Conservation (phyloP, 352 stramenopile species). For the Globisporangium paroecandrum region DNA sequence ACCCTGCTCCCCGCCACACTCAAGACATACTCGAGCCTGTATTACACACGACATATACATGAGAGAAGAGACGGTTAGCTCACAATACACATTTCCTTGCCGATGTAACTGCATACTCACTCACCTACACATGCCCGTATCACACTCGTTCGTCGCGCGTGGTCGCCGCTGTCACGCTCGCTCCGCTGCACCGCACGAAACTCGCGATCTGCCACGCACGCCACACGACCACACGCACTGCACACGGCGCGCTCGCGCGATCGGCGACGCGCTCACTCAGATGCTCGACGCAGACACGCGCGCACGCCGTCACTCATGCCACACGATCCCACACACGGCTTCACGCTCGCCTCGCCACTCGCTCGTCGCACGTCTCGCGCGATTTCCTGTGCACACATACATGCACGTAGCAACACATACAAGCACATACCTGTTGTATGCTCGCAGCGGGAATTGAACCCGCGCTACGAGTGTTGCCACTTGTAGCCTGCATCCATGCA, state of each 20-base stretch:
- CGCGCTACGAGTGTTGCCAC: background rate
- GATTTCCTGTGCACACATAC: too few relatives aligned
- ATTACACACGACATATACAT: background rate
- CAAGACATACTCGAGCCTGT: conserved; percentile 2
- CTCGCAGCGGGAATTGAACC: background rate
- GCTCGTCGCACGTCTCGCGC: too few relatives aligned
- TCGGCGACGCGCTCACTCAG: too few relatives aligned
- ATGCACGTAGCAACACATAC: background rate
- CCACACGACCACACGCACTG: too few relatives aligned
- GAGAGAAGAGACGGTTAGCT: background rate
- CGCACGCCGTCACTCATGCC: too few relatives aligned
- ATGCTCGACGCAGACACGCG: too few relatives aligned
- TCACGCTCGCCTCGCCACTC: too few relatives aligned
- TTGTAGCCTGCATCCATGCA: background rate
- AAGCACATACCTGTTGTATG: background rate
- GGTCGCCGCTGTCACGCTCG: background rate
- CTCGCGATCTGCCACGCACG: too few relatives aligned
- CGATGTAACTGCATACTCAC: background rate
- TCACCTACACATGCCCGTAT: background rate
- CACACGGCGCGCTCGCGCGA: too few relatives aligned
- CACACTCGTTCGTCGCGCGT: background rate
- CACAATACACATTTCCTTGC: background rate
- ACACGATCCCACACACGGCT: too few relatives aligned
- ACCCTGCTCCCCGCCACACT: background rate
- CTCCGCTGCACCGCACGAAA: too few relatives aligned